Evolutionary conservation across 176 grass and related monocot species (phyloP).

Genomic region (Zea luxurians): DNA sequence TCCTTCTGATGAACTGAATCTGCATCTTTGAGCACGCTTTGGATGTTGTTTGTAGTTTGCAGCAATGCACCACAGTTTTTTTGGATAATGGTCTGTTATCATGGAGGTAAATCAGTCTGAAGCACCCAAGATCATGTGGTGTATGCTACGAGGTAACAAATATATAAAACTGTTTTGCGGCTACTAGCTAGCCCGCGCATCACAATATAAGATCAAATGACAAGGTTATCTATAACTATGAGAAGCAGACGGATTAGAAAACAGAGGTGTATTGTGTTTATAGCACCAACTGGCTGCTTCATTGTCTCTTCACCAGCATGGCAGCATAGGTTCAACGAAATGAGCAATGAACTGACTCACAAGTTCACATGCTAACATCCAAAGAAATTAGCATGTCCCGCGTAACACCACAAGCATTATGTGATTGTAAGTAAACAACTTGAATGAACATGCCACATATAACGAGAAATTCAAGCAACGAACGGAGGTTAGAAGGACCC

Average conservation of each 20-base stretch:
- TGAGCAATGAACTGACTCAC: too few species aligned
- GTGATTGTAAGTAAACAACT: neutral
- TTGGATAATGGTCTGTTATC: conserved; percentile 38
- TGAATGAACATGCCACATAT: neutral
- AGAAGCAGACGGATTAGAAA: neutral
- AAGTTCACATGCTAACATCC: neutral
- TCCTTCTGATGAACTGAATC: conserved; percentile 15
- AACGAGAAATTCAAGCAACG: neutral
- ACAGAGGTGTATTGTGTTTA: neutral
- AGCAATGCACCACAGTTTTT: conserved; percentile 16
- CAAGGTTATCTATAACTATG: neutral
- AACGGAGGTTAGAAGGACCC: neutral
- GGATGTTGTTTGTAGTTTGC: conserved; percentile 46
- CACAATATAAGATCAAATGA: neutral
- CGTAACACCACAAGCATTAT: neutral
- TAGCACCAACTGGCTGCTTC: neutral
- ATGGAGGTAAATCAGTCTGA: conserved; percentile 22
- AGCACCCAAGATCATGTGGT: neutral
- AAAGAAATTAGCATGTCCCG: conserved; percentile 1
- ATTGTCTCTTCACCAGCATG: neutral
- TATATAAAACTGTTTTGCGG: neutral
- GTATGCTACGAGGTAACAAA: neutral
- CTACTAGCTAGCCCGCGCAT: neutral
- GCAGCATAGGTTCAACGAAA: neutral
- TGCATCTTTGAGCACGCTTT: conserved; percentile 3